Base-by-base conservation (phyloP, 495 filamentous ascomycete genomes). In the Collariella sp. region DNA sequence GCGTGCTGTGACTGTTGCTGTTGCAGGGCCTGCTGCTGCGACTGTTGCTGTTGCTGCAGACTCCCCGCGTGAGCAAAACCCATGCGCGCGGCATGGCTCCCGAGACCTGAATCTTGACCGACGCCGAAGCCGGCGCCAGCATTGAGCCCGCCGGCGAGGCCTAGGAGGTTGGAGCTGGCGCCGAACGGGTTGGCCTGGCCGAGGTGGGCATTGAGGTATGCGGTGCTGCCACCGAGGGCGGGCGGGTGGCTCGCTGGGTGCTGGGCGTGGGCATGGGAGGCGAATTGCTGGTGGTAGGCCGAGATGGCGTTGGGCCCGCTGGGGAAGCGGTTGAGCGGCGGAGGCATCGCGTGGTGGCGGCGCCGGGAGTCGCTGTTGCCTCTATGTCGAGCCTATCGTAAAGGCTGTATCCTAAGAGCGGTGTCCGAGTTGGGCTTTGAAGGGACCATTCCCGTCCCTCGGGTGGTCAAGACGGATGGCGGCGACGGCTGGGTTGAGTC, bases 61-160 rank as follows among this genome's bases (percentile, higher is more conserved):
- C 82, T 77, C 51, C 84, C 87, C 15, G 82, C 88, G 58, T 88
- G 82, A 50, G 85, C 83, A 62, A 95, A 95, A 2, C 88, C 82
- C 78, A 90, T 85, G 64, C 91, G 81, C 35, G 88, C 89, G 29
- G 87, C 89, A 67, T 91, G 87, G 67, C 88, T 91, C n/a, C 81
- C 91, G 36, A 96, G 79, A 1, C 89, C 89, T 2, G 88, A 86
- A 22, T 88, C 26, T 31, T 31, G 26, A 4, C 26, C 26, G 26
- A 31, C 79, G 19, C 70, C 77, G 48, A 84, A 75, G 44, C 77
- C 73, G 42, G 65, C 53, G 20, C 64, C 72, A 52, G 64, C 72
- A 39, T 65, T 67, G 45, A 76, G 69, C 20, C 67, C 67, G 36
- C 73, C 75, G 6, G 74, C 78, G 53, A 88, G 81, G 7, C 77